phyloP scores from a whole-genome alignment of 805 yeast species.

The Candida xyloterini region DNA sequence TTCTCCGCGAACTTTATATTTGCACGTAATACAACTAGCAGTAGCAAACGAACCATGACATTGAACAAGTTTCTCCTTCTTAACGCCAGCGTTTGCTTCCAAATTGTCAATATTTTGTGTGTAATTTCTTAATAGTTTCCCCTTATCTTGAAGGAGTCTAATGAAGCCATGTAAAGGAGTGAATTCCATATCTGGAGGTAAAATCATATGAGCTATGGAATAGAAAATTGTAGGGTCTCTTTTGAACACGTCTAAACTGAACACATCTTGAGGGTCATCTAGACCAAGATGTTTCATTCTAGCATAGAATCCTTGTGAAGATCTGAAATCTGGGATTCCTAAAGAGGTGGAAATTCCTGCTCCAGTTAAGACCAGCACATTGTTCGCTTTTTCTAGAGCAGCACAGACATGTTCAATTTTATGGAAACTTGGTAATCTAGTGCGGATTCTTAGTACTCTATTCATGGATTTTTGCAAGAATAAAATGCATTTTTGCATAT shows the following conservation, averaged over 20 bases:
- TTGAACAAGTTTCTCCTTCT: constrained; percentile 66
- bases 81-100: constrained; percentile 77
- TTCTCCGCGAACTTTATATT: constrained; percentile 62
- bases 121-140: constrained; percentile 76
- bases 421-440: constrained; percentile 49
- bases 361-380: constrained; percentile 77
- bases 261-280: constrained; percentile 88
- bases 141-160: constrained; percentile 66
- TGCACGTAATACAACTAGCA: constrained; percentile 81
- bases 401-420: constrained; percentile 58
- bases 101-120: constrained; percentile 90
- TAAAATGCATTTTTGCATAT: constrained; percentile 36
- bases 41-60: constrained; percentile 92
- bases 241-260: constrained; percentile 67
- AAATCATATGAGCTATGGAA: constrained; percentile 78
- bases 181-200: constrained; percentile 66
- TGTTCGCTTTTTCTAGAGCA: constrained; percentile 52
- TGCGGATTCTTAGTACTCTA: constrained; percentile 55
- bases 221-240: constrained; percentile 79
- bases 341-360: constrained; percentile 90
- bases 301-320: constrained; percentile 81
- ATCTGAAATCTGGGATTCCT: constrained; percentile 91
- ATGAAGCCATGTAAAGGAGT: constrained; percentile 85
- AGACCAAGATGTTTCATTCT: constrained; percentile 65
- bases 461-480: constrained; percentile 63